These are phyloP conservation scores for Hymenoscyphus repandus DNA, from an alignment of 2,329 filamentous ascomycete genomes.

Conservation along the genomic window DNA sequence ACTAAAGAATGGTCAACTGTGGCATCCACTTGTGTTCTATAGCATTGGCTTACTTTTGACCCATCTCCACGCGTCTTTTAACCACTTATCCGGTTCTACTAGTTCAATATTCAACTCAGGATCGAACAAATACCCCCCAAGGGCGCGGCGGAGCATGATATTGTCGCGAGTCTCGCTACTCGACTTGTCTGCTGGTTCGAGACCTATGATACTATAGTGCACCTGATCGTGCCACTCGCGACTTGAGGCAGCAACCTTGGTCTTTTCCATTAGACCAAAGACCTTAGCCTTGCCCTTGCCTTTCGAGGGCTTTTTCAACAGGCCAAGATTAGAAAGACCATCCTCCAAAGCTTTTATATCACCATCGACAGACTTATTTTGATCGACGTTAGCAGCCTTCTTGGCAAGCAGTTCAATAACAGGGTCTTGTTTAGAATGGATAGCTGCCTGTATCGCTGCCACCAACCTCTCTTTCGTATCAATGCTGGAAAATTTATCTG, in stretches of 20 bases:
- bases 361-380: background rate
- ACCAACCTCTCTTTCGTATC: conserved; percentile 20
- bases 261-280: background rate
- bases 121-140: conserved; percentile 59
- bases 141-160: conserved; percentile 53
- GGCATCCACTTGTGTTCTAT: background rate
- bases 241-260: conserved; percentile 37
- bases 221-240: conserved; percentile 49
- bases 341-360: conserved; percentile 8
- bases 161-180: conserved; percentile 36
- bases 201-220: conserved; percentile 38
- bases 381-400: background rate
- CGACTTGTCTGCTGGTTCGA: conserved; percentile 11
- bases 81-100: conserved; percentile 66
- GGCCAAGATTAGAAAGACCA: conserved; percentile 11
- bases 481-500: conserved; percentile 39
- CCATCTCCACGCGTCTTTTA: conserved; percentile 77
- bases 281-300: conserved; percentile 1
- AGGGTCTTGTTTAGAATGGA: conserved; percentile 19
- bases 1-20: conserved; percentile 34
- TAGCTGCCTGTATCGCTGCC: conserved; percentile 24
- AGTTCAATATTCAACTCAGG: conserved; percentile 60
- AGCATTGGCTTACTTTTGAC: conserved; percentile 51
- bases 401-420: conserved; percentile 19
- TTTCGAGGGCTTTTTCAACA: conserved; percentile 2